Conservation (phyloP, 2,329 filamentous ascomycete genomes). For the Penicillium glabrum region DNA sequence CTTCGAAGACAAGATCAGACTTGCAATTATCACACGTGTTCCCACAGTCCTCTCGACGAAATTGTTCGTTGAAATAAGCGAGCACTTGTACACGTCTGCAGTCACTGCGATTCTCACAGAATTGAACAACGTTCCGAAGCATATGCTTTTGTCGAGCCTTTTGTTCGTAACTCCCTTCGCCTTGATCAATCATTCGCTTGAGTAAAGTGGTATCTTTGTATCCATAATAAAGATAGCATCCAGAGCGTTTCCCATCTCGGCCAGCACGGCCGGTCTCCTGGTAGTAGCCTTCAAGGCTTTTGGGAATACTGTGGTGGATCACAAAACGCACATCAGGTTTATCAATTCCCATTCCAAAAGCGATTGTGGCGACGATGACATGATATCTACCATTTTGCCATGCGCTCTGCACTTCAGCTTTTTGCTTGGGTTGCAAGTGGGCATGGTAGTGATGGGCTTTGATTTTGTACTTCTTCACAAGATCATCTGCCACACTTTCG, state of each 20-base stretch:
- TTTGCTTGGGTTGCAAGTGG: slow-evolving; percentile 66
- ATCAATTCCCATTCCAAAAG: slow-evolving; percentile 99
- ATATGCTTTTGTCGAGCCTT: slow-evolving; percentile 82
- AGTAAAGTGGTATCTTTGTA: slow-evolving; percentile 74
- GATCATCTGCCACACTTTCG: slow-evolving; percentile 72
- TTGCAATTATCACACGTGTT: slow-evolving; percentile 86
- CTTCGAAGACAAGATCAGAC: slow-evolving; percentile 68
- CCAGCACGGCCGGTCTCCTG: slow-evolving; percentile 96
- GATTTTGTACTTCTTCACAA: slow-evolving; percentile 63
- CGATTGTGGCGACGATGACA: slow-evolving; percentile 96
- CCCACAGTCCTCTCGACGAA: slow-evolving; percentile 69
- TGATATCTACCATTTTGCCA: slow-evolving; percentile 82
- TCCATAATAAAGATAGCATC: slow-evolving; percentile 86
- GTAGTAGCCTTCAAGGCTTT: slow-evolving; percentile 96
- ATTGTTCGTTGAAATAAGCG: slow-evolving; percentile 89
- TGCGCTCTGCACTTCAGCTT: slow-evolving; percentile 68
- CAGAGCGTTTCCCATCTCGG: slow-evolving; percentile 80
- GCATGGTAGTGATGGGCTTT: slow-evolving; percentile 85
- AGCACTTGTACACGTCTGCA: slow-evolving; percentile 87
- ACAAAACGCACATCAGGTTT: slow-evolving; percentile 96
- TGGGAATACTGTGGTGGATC: slow-evolving; percentile 88
- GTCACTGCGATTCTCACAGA: slow-evolving; percentile 84
- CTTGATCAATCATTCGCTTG: slow-evolving; percentile 78
- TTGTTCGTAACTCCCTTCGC: slow-evolving; percentile 73
- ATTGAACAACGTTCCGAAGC: slow-evolving; percentile 80